phyloP scores from a whole-genome alignment of 2,329 filamentous ascomycete species.

The Boeremia lycopersici region DNA sequence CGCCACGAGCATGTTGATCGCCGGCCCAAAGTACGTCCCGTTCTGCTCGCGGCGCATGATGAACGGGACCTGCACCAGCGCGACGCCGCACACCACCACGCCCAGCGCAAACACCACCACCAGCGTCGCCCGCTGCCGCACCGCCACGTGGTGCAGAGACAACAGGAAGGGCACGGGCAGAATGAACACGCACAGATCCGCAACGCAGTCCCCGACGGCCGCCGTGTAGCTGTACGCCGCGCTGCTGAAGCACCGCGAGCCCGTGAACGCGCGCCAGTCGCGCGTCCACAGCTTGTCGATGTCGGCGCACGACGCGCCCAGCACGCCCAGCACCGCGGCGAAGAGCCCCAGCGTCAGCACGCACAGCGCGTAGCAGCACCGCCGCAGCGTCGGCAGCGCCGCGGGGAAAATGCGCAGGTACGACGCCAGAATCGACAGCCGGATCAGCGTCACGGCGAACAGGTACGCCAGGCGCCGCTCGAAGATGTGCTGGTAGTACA shows the following conservation, averaged over 20 bases:
- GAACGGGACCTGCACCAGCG: conserved; percentile 37
- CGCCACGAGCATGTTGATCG: conserved; percentile 35
- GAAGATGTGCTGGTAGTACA: conserved; percentile 39
- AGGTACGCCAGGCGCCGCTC: conserved; percentile 45
- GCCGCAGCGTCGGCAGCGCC: conserved; percentile 22
- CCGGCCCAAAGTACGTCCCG: conserved; percentile 30
- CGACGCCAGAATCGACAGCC: conserved; percentile 44
- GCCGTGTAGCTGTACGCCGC: conserved; percentile 34
- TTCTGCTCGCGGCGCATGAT: conserved; percentile 28
- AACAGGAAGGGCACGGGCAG: conserved; percentile 36
- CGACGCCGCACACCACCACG: conserved; percentile 35
- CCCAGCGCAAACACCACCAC: conserved; percentile 33
- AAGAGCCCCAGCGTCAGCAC: conserved; percentile 26
- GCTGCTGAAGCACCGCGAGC: conserved; percentile 34
- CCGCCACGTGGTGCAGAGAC: conserved; percentile 26
- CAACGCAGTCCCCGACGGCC: conserved; percentile 33
- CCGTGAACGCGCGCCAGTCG: conserved; percentile 27
- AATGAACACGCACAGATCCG: conserved; percentile 35
- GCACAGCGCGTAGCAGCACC: conserved; percentile 26
- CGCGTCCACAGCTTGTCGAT: conserved; percentile 34
- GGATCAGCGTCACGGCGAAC: conserved; percentile 39
- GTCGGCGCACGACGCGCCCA: conserved; percentile 29
- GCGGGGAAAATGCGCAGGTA: conserved; percentile 46
- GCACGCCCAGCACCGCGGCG: conserved; percentile 29
- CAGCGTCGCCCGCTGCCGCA: conserved; percentile 30